Evolutionary conservation across 805 yeast genomes (phyloP).

Genomic region (Candida verbasci): DNA sequence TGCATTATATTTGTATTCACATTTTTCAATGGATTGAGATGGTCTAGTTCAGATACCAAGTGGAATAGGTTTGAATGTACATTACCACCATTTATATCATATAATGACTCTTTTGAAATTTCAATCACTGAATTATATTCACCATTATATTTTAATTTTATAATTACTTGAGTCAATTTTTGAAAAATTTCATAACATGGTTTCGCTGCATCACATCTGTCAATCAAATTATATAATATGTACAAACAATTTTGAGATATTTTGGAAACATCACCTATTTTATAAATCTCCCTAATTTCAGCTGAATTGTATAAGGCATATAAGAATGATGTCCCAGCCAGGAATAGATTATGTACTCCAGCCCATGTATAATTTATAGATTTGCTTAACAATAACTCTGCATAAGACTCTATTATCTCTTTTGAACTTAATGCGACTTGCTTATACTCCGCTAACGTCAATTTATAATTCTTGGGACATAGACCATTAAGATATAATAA

Average conservation of each 20-base stretch:
- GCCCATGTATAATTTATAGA: constrained; percentile 87
- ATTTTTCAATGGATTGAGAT: constrained; percentile 6
- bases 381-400: constrained; percentile 50
- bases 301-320: constrained; percentile 70
- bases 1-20: not conserved
- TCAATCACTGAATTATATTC: constrained; percentile 10
- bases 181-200: constrained; percentile 71
- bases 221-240: constrained; percentile 57
- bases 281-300: constrained; percentile 43
- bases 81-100: constrained; percentile 27
- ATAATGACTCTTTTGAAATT: constrained; percentile 17
- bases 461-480: constrained; percentile 61
- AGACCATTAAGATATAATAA: constrained; percentile 69
- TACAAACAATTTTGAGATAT: constrained; percentile 53
- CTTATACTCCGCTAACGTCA: constrained; percentile 49
- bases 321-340: constrained; percentile 83
- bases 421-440: constrained; percentile 60
- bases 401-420: constrained; percentile 62
- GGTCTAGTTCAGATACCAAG: constrained; percentile 20
- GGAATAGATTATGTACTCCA: constrained; percentile 81
- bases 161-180: constrained; percentile 65
- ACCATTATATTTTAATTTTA: constrained; percentile 47
- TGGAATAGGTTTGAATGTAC: constrained; percentile 35
- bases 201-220: constrained; percentile 74
- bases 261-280: constrained; percentile 39